Conservation (phyloP, 371 early-diverging fungal genomes). For the Phascolomyces articulosus region DNA sequence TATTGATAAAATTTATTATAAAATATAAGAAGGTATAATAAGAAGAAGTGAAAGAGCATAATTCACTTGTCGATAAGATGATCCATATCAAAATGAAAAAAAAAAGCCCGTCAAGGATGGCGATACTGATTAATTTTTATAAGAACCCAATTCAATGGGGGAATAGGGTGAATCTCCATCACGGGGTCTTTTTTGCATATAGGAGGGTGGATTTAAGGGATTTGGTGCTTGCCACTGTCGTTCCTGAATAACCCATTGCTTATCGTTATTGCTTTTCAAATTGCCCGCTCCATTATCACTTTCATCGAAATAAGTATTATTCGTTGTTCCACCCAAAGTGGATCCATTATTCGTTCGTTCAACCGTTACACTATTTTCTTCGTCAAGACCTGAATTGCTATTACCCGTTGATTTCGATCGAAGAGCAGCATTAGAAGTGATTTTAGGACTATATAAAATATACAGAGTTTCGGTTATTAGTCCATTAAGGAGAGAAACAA, state of each 20-base stretch:
- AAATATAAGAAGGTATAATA: background rate
- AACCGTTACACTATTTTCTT: background rate
- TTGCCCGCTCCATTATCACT: background rate
- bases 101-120: background rate
- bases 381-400: background rate
- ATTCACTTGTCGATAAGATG: no score
- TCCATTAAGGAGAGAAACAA: no score
- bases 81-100: background rate
- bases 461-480: no score
- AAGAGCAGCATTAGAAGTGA: slow-evolving; percentile 13
- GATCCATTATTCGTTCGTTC: slow-evolving; percentile 7
- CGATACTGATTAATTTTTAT: background rate
- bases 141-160: background rate
- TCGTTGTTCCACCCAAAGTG: background rate
- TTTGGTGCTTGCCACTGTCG: slow-evolving; percentile 3
- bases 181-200: slow-evolving; percentile 1
- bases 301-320: background rate
- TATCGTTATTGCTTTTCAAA: background rate
- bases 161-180: background rate
- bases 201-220: slow-evolving; percentile 2
- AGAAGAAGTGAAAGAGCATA: no score
- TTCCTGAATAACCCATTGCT: background rate
- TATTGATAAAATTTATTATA: no score
- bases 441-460: slow-evolving; percentile 15
- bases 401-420: slow-evolving; percentile 1